A percentile compares a stretch with the other conserved stretches of the same genome.
These are phyloP conservation scores for Colletotrichum magnum DNA, from an alignment of 2,329 filamentous ascomycete species.

Conservation along the genomic window DNA sequence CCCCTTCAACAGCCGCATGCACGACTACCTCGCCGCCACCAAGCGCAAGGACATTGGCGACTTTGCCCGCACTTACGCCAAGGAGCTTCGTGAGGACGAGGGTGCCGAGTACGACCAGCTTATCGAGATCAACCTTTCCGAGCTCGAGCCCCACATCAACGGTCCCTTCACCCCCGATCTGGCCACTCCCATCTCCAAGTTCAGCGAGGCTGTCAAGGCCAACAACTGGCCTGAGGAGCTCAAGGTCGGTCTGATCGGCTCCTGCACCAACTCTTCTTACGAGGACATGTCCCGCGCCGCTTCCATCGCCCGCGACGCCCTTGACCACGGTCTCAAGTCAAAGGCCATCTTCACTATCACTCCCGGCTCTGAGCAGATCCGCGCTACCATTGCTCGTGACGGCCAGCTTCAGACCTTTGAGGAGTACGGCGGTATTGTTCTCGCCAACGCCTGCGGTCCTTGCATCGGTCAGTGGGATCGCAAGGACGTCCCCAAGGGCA, in stretches of 20 bases:
- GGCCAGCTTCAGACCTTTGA: conserved; percentile 95
- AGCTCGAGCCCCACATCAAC: conserved; percentile 98
- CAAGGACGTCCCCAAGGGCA: conserved; percentile 92
- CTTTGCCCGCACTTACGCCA: conserved; percentile 86
- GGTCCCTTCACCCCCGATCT: conserved; percentile 99
- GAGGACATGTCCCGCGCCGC: conserved; percentile 95
- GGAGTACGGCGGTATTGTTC: conserved; percentile 93
- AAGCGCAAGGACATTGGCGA: conserved; percentile 93
- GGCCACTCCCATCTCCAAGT: conserved; percentile 97
- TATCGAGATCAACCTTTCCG: conserved; percentile 94
- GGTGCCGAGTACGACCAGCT: conserved; percentile 96
- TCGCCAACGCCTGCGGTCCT: conserved; percentile 95
- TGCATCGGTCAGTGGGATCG: conserved; percentile 98
- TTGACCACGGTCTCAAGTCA: conserved; percentile 93
- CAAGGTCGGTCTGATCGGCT: conserved; percentile 97
- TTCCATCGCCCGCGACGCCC: conserved; percentile 90
- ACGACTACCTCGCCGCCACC: conserved; percentile 93
- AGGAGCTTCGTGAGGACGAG: conserved; percentile 89
- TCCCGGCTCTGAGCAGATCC: conserved; percentile 96
- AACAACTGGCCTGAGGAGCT: conserved; percentile 98
- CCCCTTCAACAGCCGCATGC: conserved; percentile 98
- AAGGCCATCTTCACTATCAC: conserved; percentile 96
- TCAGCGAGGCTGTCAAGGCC: conserved; percentile 92
- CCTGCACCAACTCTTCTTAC: conserved; percentile 92
- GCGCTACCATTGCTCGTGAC: conserved; percentile 91